Conservation (phyloP, 2,329 filamentous ascomycete species). For the Fusarium sp. region DNA sequence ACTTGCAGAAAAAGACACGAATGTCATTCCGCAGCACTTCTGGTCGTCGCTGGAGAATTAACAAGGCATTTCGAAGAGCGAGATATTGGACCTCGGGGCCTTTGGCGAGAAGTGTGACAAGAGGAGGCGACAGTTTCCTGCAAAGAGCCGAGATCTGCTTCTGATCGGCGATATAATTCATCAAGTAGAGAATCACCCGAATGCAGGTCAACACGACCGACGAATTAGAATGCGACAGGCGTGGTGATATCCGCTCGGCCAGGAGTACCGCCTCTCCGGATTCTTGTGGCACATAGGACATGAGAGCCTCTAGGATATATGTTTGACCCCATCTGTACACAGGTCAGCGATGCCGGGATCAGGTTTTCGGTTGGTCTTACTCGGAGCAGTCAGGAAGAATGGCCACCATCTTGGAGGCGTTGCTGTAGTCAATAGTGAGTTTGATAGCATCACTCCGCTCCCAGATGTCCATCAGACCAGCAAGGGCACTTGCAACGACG, state of each 20-base stretch:
- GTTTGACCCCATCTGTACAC: conserved; percentile 89
- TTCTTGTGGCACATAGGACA: conserved; percentile 97
- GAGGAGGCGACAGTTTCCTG: conserved; percentile 90
- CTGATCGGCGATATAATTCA: conserved; percentile 97
- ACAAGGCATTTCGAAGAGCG: conserved; percentile 88
- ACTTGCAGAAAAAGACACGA: conserved; percentile 99
- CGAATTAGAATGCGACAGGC: conserved; percentile 95
- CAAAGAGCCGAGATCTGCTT: conserved; percentile 88
- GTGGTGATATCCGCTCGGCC: conserved; percentile 93
- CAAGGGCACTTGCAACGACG: conserved; percentile 92
- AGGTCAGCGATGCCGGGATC: conserved; percentile 17
- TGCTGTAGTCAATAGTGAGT: conserved; percentile 95
- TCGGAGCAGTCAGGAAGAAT: conserved; percentile 97
- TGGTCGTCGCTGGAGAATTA: conserved; percentile 91
- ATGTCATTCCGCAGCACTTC: conserved; percentile 97
- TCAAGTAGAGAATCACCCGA: conserved; percentile 93
- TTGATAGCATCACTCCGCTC: conserved; percentile 97
- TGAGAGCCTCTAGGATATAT: conserved; percentile 96
- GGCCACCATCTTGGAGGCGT: conserved; percentile 97
- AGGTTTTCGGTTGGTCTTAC: conserved; percentile 61
- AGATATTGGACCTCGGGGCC: conserved; percentile 98
- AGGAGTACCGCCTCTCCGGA: conserved; percentile 86
- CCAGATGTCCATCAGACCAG: conserved; percentile 96
- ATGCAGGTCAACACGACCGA: conserved; percentile 96
- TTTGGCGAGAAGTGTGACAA: conserved; percentile 94